phyloP scores from a whole-genome alignment of 2,329 filamentous ascomycete genomes.

The Dissoconium aciculare region DNA sequence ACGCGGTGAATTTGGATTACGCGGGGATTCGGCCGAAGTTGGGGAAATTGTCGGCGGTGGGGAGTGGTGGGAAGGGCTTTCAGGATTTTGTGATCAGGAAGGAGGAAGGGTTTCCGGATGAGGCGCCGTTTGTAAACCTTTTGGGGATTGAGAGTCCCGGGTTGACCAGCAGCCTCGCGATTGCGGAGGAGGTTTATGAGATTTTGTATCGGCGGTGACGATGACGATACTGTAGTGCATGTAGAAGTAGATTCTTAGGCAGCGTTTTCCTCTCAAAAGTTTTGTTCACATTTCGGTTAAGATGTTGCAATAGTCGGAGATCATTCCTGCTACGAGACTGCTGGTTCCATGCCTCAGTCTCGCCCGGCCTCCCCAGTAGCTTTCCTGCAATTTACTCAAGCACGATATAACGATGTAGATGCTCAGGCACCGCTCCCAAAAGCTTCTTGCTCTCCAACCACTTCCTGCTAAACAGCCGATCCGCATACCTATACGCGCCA shows the following conservation, averaged over 20 bases:
- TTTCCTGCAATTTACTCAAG: conserved; percentile 60
- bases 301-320: no score
- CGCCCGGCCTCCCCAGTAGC: no score
- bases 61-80: conserved; percentile 49
- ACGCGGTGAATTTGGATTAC: conserved; percentile 63
- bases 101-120: conserved; percentile 60
- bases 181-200: conserved; percentile 58
- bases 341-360: no score
- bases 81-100: conserved; percentile 68
- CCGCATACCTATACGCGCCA: conserved; percentile 93
- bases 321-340: no score
- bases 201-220: conserved; percentile 35
- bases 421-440: conserved; percentile 63
- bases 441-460: conserved; percentile 84
- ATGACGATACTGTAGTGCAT: neutral
- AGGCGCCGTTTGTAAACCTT: conserved; percentile 71
- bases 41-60: conserved; percentile 44
- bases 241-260: neutral
- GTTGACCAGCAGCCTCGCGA: conserved; percentile 71
- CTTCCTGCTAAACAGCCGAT: conserved; percentile 77
- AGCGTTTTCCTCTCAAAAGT: no score
- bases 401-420: conserved; percentile 86
- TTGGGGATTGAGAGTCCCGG: conserved; percentile 89
- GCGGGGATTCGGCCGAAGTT: conserved; percentile 86
- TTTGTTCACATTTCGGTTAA: no score